Evolutionary conservation across 1,284 basidiomycete genomes (phyloP).

Genomic region (Fomitopsis pinicola): DNA sequence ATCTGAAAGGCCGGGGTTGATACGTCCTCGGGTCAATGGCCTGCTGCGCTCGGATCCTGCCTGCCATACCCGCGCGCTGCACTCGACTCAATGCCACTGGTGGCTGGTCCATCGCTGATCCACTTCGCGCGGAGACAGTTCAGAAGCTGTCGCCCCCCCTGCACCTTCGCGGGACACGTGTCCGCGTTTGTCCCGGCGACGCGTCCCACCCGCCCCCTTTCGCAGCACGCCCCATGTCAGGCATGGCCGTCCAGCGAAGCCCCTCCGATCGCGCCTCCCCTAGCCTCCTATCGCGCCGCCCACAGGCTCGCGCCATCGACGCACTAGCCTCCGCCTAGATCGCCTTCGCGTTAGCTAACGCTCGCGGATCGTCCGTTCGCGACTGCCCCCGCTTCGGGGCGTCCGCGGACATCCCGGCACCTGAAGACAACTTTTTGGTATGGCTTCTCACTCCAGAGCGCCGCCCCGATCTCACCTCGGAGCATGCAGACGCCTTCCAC

Average conservation of each 20-base stretch:
- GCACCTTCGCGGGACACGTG: neutral
- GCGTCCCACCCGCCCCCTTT: neutral
- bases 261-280: neutral
- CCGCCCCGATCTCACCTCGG: neutral
- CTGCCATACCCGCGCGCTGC: neutral
- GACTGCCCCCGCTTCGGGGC: neutral
- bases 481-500: neutral
- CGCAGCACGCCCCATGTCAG: neutral
- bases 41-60: neutral
- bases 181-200: neutral
- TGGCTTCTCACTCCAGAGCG: neutral
- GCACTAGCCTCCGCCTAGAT: neutral
- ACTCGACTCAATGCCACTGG: neutral
- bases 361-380: neutral
- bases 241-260: neutral
- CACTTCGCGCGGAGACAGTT: conserved; percentile 1
- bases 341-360: neutral
- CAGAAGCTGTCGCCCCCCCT: neutral
- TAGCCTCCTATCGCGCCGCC: neutral
- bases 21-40: neutral
- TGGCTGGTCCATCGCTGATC: neutral
- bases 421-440: neutral
- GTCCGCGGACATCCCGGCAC: neutral
- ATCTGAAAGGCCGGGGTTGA: neutral
- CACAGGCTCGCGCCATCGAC: neutral